Percentiles rank a stretch among this genome's conserved stretches.
Conservation (phyloP, 2,329 filamentous ascomycete species). For the Diplodia seriata region DNA sequence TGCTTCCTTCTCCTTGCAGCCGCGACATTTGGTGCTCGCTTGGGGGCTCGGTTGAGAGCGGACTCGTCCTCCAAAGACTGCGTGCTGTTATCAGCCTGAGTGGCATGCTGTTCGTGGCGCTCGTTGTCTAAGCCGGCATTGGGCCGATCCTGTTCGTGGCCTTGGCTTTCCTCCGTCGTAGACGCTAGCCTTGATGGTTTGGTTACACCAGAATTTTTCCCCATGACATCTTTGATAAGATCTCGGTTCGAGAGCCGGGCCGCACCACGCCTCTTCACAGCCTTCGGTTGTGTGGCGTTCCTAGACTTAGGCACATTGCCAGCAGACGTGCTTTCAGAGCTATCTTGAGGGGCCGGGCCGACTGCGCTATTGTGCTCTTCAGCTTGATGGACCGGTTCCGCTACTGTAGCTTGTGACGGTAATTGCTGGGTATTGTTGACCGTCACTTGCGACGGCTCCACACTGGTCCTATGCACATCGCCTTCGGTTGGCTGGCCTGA, state of each 20-base stretch:
- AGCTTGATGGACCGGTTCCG: background rate
- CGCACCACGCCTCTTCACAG: constrained; percentile 7
- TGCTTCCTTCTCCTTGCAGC: constrained; percentile 16
- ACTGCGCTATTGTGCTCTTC: background rate
- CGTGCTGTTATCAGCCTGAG: background rate
- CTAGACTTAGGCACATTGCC: background rate
- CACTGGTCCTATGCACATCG: background rate
- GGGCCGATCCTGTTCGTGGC: background rate
- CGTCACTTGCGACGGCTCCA: background rate
- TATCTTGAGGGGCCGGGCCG: background rate
- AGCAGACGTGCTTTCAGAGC: background rate
- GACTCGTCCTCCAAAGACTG: background rate
- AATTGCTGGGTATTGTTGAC: no score
- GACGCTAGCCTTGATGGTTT: constrained; percentile 6
- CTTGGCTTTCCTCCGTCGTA: background rate
- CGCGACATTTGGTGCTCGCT: constrained; percentile 7
- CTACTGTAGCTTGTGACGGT: background rate
- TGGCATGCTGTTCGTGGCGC: background rate
- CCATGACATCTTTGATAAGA: constrained; percentile 20
- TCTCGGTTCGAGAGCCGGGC: constrained; percentile 18
- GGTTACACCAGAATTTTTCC: background rate
- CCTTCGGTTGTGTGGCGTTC: constrained; percentile 12
- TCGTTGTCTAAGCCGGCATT: no score
- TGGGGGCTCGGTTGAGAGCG: background rate
- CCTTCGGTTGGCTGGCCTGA: background rate